A percentile compares a stretch with the other conserved stretches of the same genome.
Conservation (phyloP, 176 grass and related monocot species). For the Leersia perrieri region DNA sequence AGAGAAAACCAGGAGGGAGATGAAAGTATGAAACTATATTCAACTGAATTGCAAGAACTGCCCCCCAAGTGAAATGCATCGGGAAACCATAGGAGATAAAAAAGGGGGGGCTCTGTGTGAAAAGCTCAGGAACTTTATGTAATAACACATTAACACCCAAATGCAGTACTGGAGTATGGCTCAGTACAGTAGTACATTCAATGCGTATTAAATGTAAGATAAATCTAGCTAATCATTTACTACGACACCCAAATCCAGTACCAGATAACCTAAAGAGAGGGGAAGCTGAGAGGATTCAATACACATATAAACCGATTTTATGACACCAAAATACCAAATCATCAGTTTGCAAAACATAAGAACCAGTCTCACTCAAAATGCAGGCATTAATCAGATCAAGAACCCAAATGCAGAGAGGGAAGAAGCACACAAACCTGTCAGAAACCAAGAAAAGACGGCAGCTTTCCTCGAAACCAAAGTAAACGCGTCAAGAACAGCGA, state of each 20-base stretch:
- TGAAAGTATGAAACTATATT: background rate
- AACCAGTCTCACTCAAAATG: background rate
- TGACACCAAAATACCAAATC: background rate
- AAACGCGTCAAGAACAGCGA: slow-evolving; percentile 13
- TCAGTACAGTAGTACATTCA: slow-evolving; percentile 12
- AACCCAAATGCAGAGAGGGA: background rate
- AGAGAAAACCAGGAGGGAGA: background rate
- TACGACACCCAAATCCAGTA: slow-evolving; percentile 16
- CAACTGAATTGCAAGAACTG: background rate
- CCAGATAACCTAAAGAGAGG: background rate
- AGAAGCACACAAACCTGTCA: background rate
- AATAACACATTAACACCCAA: slow-evolving; percentile 6
- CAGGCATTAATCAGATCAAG: background rate
- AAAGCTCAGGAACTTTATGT: slow-evolving; percentile 16
- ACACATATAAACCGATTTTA: background rate
- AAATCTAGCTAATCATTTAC: background rate
- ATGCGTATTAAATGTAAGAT: slow-evolving; percentile 18
- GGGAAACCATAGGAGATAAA: background rate
- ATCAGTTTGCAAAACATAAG: background rate
- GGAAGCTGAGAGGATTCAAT: background rate
- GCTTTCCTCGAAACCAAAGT: slow-evolving; percentile 1
- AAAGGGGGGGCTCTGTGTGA: background rate
- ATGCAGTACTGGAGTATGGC: slow-evolving; percentile 19
- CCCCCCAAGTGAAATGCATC: background rate
- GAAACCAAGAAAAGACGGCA: background rate